Base-by-base conservation (phyloP, 2,329 filamentous ascomycete genomes). In the Pyrenophora seminiperda region DNA sequence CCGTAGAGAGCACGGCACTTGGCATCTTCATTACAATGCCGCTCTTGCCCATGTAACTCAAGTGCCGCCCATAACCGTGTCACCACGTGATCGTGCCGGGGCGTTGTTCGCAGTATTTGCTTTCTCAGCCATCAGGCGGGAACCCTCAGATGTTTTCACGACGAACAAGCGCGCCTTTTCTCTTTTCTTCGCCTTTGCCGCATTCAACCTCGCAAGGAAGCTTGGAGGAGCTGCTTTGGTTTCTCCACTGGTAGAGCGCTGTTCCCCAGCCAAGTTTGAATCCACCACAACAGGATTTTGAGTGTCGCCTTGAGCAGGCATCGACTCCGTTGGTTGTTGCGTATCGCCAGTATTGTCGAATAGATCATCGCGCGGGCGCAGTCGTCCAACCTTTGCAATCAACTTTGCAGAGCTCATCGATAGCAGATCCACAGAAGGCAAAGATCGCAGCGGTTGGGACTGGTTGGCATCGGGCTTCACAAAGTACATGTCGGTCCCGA, bases 401-500 rank as follows among this genome's bases (percentile, higher is more conserved):
- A 95, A 82, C 49, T 89, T 85, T 7, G 86, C 82, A 41, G 84
- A 83, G 54, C 86, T 87, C 29, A 85, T 83, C n/a, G 83, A 87
- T 3, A 95, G 76, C 4, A 95, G 77, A 66, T 92, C 88, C 30
- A 90, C 84, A 18, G 83, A 80, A 17, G 81, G 71, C 5, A 77
- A 78, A 24, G 75, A 76, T 19, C 83, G 78, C 18, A 77, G 75
- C n/a, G 79, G 81, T 13, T 59, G 31, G 9, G 39, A 45, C 4
- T 40, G 27, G 3, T 73, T 59, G 5, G 67, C 14, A 7, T 63
- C 45, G 3, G 67, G 62, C 47, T 67, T 65, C 5, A 57, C 81
- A 63, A 97, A 87, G 33, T 96, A 82, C 57, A 92, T 77, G 60
- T 95, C 90, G 0, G 91, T 96, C 29, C 93, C 93, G 34, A 96